These are phyloP conservation scores for Litsea cubeba DNA, from an alignment of 164 flowering plant genomes.

Conservation along the genomic window DNA sequence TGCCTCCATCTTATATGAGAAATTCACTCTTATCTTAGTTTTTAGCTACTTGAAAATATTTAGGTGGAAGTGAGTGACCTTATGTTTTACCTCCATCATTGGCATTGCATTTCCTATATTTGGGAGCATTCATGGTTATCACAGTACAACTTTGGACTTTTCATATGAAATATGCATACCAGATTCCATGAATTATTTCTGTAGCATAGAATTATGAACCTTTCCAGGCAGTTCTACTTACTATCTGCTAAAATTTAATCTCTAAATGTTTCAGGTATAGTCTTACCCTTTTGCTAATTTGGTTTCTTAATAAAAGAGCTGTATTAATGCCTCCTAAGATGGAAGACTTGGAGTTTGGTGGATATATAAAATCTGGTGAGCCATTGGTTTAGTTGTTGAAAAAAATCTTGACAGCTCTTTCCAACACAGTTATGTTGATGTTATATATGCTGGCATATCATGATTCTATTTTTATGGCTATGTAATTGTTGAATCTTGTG, in stretches of 20 bases:
- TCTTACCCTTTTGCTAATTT: conserved; percentile 59
- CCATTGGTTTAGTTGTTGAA: conserved; percentile 6
- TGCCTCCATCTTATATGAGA: no score
- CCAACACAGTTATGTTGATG: background rate
- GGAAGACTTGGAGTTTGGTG: conserved; percentile 67
- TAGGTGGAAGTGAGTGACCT: background rate
- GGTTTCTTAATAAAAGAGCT: conserved; percentile 67
- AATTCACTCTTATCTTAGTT: no score
- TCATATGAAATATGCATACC: background rate
- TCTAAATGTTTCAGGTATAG: conserved; percentile 49
- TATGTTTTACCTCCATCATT: background rate
- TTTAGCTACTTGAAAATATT: no score
- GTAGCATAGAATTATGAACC: background rate
- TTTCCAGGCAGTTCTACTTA: background rate
- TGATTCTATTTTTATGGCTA: background rate
- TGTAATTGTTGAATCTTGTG: background rate
- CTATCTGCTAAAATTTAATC: conserved; percentile 1
- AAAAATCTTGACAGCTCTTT: background rate
- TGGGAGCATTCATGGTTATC: background rate
- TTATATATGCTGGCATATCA: background rate
- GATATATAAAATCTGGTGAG: conserved; percentile 84
- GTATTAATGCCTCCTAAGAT: conserved; percentile 75
- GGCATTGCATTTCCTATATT: background rate
- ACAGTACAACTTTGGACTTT: background rate
- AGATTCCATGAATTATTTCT: background rate